Evolutionary conservation across 2,329 filamentous ascomycete species (phyloP).

Genomic region (Aspergillus neotritici): DNA sequence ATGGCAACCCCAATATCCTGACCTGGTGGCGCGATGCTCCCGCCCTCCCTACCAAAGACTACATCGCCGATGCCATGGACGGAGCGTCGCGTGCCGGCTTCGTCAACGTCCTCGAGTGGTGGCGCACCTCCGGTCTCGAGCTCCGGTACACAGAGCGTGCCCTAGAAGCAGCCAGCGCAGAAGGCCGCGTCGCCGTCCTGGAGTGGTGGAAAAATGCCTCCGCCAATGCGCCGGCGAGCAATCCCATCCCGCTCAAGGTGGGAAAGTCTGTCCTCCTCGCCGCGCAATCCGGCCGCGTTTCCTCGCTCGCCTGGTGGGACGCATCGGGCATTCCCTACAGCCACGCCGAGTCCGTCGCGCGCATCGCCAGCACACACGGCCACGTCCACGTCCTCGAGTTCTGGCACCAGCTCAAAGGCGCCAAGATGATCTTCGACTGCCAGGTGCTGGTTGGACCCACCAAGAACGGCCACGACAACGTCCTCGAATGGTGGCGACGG

Average conservation of each 20-base stretch:
- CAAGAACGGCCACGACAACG: slow-evolving; percentile 74
- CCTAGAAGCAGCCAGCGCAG: slow-evolving; percentile 78
- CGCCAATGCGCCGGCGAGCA: slow-evolving; percentile 50
- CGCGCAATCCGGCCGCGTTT: slow-evolving; percentile 72
- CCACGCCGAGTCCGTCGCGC: slow-evolving; percentile 75
- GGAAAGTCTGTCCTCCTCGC: slow-evolving; percentile 80
- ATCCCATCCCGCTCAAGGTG: slow-evolving; percentile 61
- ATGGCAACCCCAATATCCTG: slow-evolving; percentile 75
- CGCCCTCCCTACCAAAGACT: slow-evolving; percentile 79
- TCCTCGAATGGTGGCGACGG: slow-evolving; percentile 88
- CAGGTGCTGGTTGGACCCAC: slow-evolving; percentile 82
- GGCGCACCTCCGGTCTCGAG: slow-evolving; percentile 73
- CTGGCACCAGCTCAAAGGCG: slow-evolving; percentile 70
- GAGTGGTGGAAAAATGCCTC: slow-evolving; percentile 86
- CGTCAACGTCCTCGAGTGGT: slow-evolving; percentile 82
- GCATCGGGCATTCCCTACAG: slow-evolving; percentile 71
- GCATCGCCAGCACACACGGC: slow-evolving; percentile 77
- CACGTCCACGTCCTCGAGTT: slow-evolving; percentile 77
- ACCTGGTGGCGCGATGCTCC: slow-evolving; percentile 87
- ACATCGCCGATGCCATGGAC: slow-evolving; percentile 78
- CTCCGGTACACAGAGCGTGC: slow-evolving; percentile 82
- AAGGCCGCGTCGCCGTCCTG: slow-evolving; percentile 77
- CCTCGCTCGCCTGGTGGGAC: slow-evolving; percentile 83
- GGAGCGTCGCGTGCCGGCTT: slow-evolving; percentile 82
- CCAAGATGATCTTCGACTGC: slow-evolving; percentile 74